Conservation (phyloP, 1,139 yeast genomes). For the Magnusiomyces tetraspermus region DNA sequence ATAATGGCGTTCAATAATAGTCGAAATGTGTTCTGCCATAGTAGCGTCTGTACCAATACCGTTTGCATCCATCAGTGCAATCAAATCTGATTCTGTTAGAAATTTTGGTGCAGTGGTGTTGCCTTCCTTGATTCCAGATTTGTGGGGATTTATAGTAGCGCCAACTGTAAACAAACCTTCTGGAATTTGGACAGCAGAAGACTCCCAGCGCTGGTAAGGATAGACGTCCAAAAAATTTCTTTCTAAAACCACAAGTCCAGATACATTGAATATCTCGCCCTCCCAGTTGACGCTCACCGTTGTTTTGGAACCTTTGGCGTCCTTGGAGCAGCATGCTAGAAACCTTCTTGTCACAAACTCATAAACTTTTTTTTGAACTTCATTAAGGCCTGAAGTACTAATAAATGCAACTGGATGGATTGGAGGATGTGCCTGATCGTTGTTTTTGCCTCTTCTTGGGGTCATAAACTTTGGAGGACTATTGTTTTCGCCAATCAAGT, state of each 20-base stretch:
- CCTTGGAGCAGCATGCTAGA: slow-evolving; percentile 84
- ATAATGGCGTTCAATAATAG: slow-evolving; percentile 59
- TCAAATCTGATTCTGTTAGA: slow-evolving; percentile 86
- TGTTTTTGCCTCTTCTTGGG: slow-evolving; percentile 75
- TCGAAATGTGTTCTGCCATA: slow-evolving; percentile 93
- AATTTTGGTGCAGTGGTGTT: slow-evolving; percentile 70
- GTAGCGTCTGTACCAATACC: slow-evolving; percentile 99
- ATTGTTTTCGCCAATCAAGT: slow-evolving; percentile 25
- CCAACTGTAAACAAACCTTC: slow-evolving; percentile 41
- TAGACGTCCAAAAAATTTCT: slow-evolving; percentile 73
- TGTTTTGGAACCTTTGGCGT: slow-evolving; percentile 71
- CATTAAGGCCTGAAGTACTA: slow-evolving; percentile 34
- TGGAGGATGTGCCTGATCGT: slow-evolving; percentile 98
- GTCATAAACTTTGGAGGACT: slow-evolving; percentile 31
- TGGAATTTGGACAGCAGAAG: slow-evolving; percentile 52
- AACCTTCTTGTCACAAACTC: slow-evolving; percentile 82
- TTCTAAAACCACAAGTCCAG: slow-evolving; percentile 64
- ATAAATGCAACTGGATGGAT: slow-evolving; percentile 62
- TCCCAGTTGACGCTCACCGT: slow-evolving; percentile 67
- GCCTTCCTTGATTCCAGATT: slow-evolving; percentile 60
- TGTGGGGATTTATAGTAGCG: slow-evolving; percentile 45
- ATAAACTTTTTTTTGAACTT: slow-evolving; percentile 60
- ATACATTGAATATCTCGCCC: slow-evolving; percentile 55
- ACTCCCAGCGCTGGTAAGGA: slow-evolving; percentile 70
- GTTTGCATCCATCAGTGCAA: slow-evolving; percentile 90